Base-by-base conservation (phyloP, 2,329 filamentous ascomycete species). In the Sclerotinia borealis region DNA sequence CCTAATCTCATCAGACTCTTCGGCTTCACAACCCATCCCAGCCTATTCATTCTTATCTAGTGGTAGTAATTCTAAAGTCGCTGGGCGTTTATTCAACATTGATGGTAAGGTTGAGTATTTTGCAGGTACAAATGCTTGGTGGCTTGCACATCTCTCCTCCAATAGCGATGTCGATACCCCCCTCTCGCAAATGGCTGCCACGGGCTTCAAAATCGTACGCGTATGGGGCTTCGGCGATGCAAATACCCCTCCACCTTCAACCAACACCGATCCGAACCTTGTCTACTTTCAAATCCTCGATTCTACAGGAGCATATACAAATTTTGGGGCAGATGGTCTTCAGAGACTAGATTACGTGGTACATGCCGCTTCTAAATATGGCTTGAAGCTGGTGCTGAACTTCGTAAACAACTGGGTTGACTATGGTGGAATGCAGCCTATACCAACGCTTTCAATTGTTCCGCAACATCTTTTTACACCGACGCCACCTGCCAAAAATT, bases 351-450 rank as follows among this genome's bases (percentile, higher is more conserved):
- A 89, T 71, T 83, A 83, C 61, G 84, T 88, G 2, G 85, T 89
- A 59, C 74, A 79, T 31, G 76, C 81, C 0, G 86, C 86, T 9
- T 85, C 86, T 71, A 77, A 78, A 64, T 77, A 81, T 64, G 82
- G 81, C 3, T 77, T 89, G 67, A 86, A 87, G 74, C 76, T 88
- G 13, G 85, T 89, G 63, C 80, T 86, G 69, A 81, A 83, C 67
- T 84, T 88, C 52, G 82, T 89, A 64, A 89, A 90, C 76, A 84
- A 89, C 75, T 90, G 86, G 85, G 78, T 79, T 60, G 87, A 89
- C 68, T 88, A 87, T 56, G 85, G 86, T 50, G 85, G 85, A 50
- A 86, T 87, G 77, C 78, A 15, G 81, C 82, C 1, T 88, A 87
- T 69, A 79, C 80, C 43, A 76, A 72, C 13, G 82, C 80, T 2